Evolutionary conservation across 73 alveolate genomes (phyloP).

Genomic region (Tetrahymena thermophila): DNA sequence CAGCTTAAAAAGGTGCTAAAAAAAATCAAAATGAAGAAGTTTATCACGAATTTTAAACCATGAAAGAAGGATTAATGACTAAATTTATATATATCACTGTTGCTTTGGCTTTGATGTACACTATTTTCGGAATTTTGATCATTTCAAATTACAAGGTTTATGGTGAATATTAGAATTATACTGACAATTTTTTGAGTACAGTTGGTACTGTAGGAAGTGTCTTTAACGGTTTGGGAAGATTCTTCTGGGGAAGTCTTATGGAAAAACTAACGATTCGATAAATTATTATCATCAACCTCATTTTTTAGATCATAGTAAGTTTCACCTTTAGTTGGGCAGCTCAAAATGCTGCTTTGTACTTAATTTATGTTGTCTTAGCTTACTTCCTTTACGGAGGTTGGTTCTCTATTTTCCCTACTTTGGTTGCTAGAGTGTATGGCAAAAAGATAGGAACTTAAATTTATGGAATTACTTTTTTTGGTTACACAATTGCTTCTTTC

Average conservation of each 20-base stretch:
- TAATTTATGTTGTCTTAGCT: neutral
- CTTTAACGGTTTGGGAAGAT: neutral
- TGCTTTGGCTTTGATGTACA: neutral
- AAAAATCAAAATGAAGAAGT: neutral
- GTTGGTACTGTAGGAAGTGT: neutral
- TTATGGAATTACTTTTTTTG: neutral
- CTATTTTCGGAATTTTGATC: neutral
- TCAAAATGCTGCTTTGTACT: neutral
- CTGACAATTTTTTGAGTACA: neutral
- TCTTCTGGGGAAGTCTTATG: neutral
- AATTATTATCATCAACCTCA: neutral
- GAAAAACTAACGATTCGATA: neutral
- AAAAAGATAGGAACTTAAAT: neutral
- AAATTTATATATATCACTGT: neutral
- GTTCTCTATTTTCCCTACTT: slow-evolving; percentile 20
- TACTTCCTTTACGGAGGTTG: slow-evolving; percentile 16
- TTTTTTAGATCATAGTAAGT: neutral
- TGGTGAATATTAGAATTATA: neutral
- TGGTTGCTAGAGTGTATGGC: neutral
- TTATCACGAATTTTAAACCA: neutral
- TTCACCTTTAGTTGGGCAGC: neutral
- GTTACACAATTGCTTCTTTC: neutral
- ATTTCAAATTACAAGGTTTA: neutral
- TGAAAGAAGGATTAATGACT: neutral
- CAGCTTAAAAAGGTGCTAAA: neutral